These are phyloP conservation scores for Paramicrosporidium saccamoebae DNA, from an alignment of 371 early-diverging fungal species.

Conservation along the genomic window DNA sequence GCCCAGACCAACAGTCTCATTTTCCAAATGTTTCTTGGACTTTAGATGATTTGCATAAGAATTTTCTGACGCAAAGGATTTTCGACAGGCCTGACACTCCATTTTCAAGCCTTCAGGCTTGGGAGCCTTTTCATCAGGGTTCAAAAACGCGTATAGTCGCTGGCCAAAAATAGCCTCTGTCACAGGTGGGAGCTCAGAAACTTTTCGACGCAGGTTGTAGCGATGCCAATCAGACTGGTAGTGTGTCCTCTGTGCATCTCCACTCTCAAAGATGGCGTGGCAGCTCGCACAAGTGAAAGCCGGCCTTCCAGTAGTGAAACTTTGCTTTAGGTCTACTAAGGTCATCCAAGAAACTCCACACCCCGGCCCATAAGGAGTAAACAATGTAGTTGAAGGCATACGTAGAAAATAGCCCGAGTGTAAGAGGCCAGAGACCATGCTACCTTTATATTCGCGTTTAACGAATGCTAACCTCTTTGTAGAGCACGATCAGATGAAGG, in stretches of 20 bases:
- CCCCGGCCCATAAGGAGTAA: too few relatives aligned
- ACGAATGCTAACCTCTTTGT: too few relatives aligned
- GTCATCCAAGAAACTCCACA: too few relatives aligned
- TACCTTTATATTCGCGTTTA: too few relatives aligned
- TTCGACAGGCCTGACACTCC: constrained; percentile 5
- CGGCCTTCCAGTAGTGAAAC: too few relatives aligned
- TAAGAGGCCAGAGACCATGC: too few relatives aligned
- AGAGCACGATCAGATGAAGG: too few relatives aligned
- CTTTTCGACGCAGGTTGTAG: constrained; percentile 80
- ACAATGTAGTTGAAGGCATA: too few relatives aligned
- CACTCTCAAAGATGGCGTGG: constrained; percentile 39
- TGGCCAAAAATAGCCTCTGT: constrained; percentile 33
- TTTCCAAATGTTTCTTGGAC: constrained; percentile 72
- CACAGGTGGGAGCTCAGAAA: constrained; percentile 50
- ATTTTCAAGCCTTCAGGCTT: too few relatives aligned
- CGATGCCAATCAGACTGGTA: constrained; percentile 86
- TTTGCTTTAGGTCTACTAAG: too few relatives aligned
- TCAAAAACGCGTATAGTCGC: constrained; percentile 17
- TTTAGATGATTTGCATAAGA: constrained; percentile 48
- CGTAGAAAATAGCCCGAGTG: too few relatives aligned
- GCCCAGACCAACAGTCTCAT: too few relatives aligned
- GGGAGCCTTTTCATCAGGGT: constrained; percentile 1
- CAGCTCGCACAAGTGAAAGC: constrained; percentile 42
- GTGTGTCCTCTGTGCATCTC: constrained; percentile 55
- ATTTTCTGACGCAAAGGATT: constrained; percentile 34